A percentile compares a stretch with the other conserved stretches of the same genome.
Conservation (phyloP, 345 rosid species). For the Noccaea caerulescens region DNA sequence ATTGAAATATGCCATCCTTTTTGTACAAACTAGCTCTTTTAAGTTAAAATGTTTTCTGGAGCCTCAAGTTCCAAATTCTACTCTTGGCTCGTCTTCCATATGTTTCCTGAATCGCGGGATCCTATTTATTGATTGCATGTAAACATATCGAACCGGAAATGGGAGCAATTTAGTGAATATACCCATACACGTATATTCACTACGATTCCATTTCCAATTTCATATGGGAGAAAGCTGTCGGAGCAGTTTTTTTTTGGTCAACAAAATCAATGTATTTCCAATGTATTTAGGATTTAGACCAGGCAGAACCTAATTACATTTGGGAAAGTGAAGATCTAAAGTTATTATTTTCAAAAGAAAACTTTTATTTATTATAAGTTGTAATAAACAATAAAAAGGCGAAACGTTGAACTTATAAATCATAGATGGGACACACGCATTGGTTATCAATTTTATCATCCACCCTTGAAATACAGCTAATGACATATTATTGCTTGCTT, state of each 20-base stretch:
- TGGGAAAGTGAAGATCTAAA: not conserved
- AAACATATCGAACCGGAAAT: not conserved
- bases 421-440: constrained; percentile 17
- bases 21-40: too few species aligned
- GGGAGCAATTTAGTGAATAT: too few species aligned
- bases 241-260: not conserved
- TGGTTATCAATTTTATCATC: constrained; percentile 22
- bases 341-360: not conserved
- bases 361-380: not conserved
- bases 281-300: too few species aligned
- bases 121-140: not conserved
- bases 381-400: not conserved
- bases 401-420: not conserved
- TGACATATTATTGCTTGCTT: constrained; percentile 31
- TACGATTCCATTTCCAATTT: not conserved
- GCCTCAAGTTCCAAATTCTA: not conserved
- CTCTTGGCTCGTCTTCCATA: not conserved
- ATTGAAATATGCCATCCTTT: not conserved
- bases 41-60: not conserved
- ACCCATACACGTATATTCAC: not conserved
- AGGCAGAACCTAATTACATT: not conserved
- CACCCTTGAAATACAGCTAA: constrained; percentile 33
- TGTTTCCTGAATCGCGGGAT: not conserved
- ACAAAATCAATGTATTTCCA: too few species aligned
- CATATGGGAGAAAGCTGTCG: not conserved